Conservation (phyloP, 2,329 filamentous ascomycete species). For the Aspergillus quadricinctus region DNA sequence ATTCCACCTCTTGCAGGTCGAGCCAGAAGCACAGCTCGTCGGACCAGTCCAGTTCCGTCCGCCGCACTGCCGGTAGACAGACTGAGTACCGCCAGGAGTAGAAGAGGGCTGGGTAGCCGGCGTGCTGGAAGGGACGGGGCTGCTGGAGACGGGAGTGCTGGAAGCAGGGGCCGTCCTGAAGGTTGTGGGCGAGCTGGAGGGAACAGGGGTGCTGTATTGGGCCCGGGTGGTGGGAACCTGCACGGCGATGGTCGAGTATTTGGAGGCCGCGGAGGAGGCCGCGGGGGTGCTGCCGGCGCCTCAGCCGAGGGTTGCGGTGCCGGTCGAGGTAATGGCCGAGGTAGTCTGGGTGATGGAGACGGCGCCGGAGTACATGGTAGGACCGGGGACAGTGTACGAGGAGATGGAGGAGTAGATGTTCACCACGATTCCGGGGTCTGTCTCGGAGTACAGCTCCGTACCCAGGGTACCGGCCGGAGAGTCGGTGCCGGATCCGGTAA, state of each 20-base stretch:
- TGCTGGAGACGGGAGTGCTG: background rate
- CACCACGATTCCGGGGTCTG: constrained; percentile 54
- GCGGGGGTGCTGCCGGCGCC: background rate
- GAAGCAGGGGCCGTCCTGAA: no score
- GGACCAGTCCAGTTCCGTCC: background rate
- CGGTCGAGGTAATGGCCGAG: constrained; percentile 10
- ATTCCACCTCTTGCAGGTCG: background rate
- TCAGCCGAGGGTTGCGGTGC: background rate
- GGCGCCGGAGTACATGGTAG: constrained; percentile 11
- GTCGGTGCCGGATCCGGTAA: constrained; percentile 49
- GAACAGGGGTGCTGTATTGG: no score
- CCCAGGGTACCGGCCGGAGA: constrained; percentile 45
- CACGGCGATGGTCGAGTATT: no score
- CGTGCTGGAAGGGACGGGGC: background rate
- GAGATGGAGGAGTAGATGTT: constrained; percentile 46
- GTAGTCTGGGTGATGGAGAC: constrained; percentile 11
- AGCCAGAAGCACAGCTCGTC: background rate
- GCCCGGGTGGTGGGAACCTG: no score
- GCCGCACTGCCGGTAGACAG: background rate
- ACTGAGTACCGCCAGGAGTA: background rate
- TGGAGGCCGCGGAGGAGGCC: background rate
- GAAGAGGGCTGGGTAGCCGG: background rate
- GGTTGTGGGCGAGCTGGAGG: no score
- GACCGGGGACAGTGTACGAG: constrained; percentile 14
- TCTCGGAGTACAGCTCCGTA: constrained; percentile 50